These are phyloP conservation scores for Waltergamsia citrina DNA, from an alignment of 2,329 filamentous ascomycete species.

Conservation along the genomic window DNA sequence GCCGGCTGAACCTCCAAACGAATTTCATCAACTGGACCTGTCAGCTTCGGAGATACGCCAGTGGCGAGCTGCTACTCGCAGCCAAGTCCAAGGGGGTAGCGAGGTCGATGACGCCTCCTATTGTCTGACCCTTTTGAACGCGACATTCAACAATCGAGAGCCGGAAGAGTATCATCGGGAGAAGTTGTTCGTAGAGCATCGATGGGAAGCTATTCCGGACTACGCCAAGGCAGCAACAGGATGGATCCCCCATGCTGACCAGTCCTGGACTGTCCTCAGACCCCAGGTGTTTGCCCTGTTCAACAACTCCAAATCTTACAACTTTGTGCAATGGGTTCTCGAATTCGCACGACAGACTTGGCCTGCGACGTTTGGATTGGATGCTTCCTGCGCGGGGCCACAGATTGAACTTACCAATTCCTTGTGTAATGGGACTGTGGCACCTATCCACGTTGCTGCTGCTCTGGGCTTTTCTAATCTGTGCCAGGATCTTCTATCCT, in stretches of 20 bases:
- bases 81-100: background rate
- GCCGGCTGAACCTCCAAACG: background rate
- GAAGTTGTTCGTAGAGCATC: conserved; percentile 9
- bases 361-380: conserved; percentile 12
- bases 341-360: conserved; percentile 20
- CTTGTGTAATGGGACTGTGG: conserved; percentile 15
- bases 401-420: conserved; percentile 18
- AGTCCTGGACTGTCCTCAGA: conserved; percentile 16
- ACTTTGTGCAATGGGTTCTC: conserved; percentile 25
- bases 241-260: conserved; percentile 16
- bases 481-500: conserved; percentile 14
- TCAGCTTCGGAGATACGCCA: background rate
- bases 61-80: background rate
- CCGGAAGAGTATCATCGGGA: conserved; percentile 2
- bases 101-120: background rate
- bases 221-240: conserved; percentile 15
- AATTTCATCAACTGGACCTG: background rate
- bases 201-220: conserved; percentile 12
- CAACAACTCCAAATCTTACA: conserved; percentile 11
- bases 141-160: conserved; percentile 1
- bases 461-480: conserved; percentile 19
- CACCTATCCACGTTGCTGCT: conserved; percentile 23
- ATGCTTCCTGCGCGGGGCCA: conserved; percentile 11
- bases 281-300: conserved; percentile 18
- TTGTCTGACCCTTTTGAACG: conserved; percentile 1